A percentile compares a stretch with the other conserved stretches of the same genome.
These are phyloP conservation scores for Zymoseptoria ardabiliae DNA, from an alignment of 2,329 filamentous ascomycete genomes.

Conservation along the genomic window DNA sequence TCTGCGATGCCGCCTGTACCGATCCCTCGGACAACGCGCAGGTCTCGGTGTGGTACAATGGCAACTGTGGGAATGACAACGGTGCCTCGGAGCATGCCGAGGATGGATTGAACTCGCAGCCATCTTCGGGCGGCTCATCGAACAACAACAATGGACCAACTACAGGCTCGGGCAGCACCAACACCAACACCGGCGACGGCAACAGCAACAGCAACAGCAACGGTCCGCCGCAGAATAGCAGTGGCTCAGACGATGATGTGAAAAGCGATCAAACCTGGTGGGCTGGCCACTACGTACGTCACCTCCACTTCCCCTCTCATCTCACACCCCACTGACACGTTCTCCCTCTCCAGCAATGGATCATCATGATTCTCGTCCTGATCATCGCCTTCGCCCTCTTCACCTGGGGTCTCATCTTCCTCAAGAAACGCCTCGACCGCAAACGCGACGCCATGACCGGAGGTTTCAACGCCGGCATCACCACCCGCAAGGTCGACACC, in stretches of 20 bases:
- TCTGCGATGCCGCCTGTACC: conserved; percentile 51
- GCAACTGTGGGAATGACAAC: conserved; percentile 52
- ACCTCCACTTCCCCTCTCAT: neutral
- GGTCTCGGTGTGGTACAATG: conserved; percentile 64
- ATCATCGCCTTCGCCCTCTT: conserved; percentile 60
- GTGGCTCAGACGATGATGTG: neutral
- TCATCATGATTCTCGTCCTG: conserved; percentile 71
- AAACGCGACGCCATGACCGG: conserved; percentile 48
- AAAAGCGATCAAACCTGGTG: conserved; percentile 17
- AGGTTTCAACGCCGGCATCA: conserved; percentile 33
- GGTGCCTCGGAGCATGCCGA: conserved; percentile 27
- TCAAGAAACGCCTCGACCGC: conserved; percentile 66
- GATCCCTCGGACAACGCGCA: conserved; percentile 45
- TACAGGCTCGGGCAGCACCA: neutral
- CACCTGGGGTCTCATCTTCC: conserved; percentile 60
- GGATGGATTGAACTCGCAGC: neutral
- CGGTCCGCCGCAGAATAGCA: neutral
- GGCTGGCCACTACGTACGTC: conserved; percentile 20
- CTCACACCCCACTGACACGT: conserved; percentile 6
- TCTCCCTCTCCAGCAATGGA: conserved; percentile 50
- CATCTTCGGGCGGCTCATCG: neutral
- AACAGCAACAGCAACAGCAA: conserved; percentile 9
- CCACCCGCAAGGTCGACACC: conserved; percentile 18
- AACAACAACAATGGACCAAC: neutral
- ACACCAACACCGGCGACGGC: conserved; percentile 20